Evolutionary conservation across 257 asterid genomes (phyloP).

Genomic region (Solanum arcanum): DNA sequence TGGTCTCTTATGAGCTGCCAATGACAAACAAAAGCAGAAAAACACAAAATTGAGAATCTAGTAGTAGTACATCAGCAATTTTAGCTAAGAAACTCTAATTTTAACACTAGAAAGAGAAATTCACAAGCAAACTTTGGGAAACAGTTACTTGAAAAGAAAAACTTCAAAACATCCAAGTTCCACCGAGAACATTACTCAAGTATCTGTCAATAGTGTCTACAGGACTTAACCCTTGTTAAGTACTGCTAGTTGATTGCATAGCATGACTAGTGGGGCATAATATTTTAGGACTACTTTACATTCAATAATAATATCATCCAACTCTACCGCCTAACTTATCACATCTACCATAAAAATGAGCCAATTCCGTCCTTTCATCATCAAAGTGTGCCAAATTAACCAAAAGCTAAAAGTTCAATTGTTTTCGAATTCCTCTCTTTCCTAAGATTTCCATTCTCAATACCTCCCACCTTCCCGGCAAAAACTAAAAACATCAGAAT

Average conservation of each 20-base stretch:
- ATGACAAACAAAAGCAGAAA: slow-evolving; percentile 1
- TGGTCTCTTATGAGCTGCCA: slow-evolving; percentile 89
- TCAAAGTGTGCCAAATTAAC: not conserved
- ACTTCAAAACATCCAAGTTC: not conserved
- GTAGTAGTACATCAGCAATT: not conserved
- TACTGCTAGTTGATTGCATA: not conserved
- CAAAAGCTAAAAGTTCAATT: not conserved
- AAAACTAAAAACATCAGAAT: not conserved
- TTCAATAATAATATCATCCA: not conserved
- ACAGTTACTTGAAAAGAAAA: not conserved
- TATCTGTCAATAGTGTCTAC: not conserved
- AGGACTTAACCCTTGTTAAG: not conserved
- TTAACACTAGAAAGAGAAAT: not conserved
- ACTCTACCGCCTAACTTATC: not conserved
- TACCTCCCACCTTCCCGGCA: not conserved
- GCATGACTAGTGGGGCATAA: not conserved
- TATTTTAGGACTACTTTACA: not conserved
- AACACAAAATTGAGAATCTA: not conserved
- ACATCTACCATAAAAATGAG: not conserved
- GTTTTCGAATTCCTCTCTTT: not conserved
- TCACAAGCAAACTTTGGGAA: not conserved
- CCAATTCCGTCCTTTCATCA: not conserved
- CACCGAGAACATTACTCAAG: not conserved
- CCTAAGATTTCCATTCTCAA: not conserved
- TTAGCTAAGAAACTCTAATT: not conserved